phyloP scores from a whole-genome alignment of 805 yeast genomes.

The Ascoidea rubescens region DNA sequence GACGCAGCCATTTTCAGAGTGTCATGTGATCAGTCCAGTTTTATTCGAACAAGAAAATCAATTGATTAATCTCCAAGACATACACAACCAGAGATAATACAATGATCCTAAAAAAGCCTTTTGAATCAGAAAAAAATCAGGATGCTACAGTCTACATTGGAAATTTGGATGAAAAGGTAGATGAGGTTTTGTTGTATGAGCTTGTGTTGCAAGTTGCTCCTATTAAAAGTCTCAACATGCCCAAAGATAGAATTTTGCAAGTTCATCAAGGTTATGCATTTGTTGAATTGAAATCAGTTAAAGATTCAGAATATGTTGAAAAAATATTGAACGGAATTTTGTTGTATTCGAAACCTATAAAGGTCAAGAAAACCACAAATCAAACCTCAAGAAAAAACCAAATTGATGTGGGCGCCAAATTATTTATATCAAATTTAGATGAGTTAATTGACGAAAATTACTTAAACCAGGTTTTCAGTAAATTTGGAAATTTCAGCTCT shows the following conservation, averaged over 20 bases:
- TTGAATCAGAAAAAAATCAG: slow-evolving; percentile 37
- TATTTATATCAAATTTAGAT: slow-evolving; percentile 53
- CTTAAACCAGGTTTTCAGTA: slow-evolving; percentile 40
- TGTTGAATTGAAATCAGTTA: slow-evolving; percentile 45
- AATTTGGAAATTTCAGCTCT: slow-evolving; percentile 49
- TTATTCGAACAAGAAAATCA: too few relatives aligned
- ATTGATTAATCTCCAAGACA: too few relatives aligned
- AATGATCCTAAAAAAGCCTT: slow-evolving; percentile 19
- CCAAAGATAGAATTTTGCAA: slow-evolving; percentile 60
- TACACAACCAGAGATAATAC: background rate
- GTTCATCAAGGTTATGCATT: slow-evolving; percentile 83
- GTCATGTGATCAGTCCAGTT: too few relatives aligned
- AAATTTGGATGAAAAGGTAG: slow-evolving; percentile 62
- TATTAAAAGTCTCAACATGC: slow-evolving; percentile 52
- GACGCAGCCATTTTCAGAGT: too few relatives aligned
- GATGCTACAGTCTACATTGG: slow-evolving; percentile 68
- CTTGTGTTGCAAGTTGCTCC: slow-evolving; percentile 80
- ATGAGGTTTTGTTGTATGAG: slow-evolving; percentile 64
- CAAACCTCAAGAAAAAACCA: background rate
- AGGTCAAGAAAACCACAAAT: slow-evolving; percentile 35
- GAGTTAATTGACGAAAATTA: slow-evolving; percentile 44
- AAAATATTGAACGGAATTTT: slow-evolving; percentile 45
- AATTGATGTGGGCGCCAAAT: slow-evolving; percentile 44
- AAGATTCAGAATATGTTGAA: slow-evolving; percentile 60
- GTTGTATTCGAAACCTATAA: slow-evolving; percentile 46